Base-by-base conservation (phyloP, 1,284 basidiomycete species). In the Ceratobasidium sp. region DNA sequence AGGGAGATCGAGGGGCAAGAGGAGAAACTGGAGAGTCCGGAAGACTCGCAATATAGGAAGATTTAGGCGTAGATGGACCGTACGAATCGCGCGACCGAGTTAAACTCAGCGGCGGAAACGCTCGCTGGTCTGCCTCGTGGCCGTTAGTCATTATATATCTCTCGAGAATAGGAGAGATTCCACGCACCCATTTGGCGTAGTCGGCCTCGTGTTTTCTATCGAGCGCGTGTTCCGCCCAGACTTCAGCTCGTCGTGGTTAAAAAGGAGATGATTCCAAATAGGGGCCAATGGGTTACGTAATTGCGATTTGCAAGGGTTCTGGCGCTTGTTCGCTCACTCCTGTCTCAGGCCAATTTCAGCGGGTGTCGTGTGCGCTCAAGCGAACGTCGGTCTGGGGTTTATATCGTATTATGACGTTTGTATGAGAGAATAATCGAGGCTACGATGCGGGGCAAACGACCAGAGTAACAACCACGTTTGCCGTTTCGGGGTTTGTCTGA, bases 121-220 rank as follows among this genome's bases (percentile, higher is more conserved):
- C 37, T 7, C 54, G 69, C 31, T 45, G 69, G 42, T 73, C 69
- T 37, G 69, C 31, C 63, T 17, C 54, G 33, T 42, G 28, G 58
- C 26, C 15, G 23, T 23, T 15, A 6, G 31, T 58, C 10, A 58
- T 28, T 58, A 58, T 35, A 23, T 54, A 54, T 54, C 45, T 33
- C 15, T 17, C n/a, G 20, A 54, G 35, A 23, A 47, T 28, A 10
- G 11, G 11, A 31, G 23, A 51, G 20, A 47, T 26, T 28, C 13
- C 26, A 63, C 69, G 33, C 58, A 73, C 69, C 69, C 69, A 73
- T 73, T 73, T 73, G 69, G 69, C 31, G 69, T 73, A 73, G 69
- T 31, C 28, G 45, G 69, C 69, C 69, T 73, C 69, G 69, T 73
- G 69, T 73, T 73, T 73, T 45, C 63, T 13, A 58, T 60, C 56